Percentiles rank a stretch among this genome's conserved stretches.
phyloP scores from a whole-genome alignment of 2,329 filamentous ascomycete species.

The Calonectria crousiana region DNA sequence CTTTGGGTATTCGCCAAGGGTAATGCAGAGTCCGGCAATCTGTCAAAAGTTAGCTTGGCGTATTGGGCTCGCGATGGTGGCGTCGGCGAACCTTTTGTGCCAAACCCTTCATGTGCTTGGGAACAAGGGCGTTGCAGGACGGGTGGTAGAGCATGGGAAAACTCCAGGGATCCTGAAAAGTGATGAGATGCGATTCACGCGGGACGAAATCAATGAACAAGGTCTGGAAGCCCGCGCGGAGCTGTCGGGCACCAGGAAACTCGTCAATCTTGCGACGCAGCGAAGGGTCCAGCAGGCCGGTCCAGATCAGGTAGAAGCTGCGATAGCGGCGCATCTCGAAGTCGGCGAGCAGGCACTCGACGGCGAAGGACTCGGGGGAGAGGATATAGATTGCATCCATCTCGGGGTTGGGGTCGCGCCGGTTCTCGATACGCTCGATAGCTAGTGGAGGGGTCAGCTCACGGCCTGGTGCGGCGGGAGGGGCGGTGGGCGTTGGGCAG shows the following conservation, averaged over 20 bases:
- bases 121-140: slow-evolving; percentile 85
- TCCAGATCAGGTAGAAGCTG: slow-evolving; percentile 88
- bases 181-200: slow-evolving; percentile 90
- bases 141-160: slow-evolving; percentile 95
- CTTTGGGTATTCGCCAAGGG: slow-evolving; percentile 92
- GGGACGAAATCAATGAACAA: slow-evolving; percentile 91
- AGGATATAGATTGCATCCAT: slow-evolving; percentile 97
- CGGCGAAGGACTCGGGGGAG: slow-evolving; percentile 85
- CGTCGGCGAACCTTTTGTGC: slow-evolving; percentile 80
- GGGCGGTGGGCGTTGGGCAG: slow-evolving; percentile 20
- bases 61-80: neutral
- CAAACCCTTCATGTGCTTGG: slow-evolving; percentile 83
- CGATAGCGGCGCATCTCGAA: slow-evolving; percentile 87
- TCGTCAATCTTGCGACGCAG: slow-evolving; percentile 81
- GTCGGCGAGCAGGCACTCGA: slow-evolving; percentile 94
- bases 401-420: slow-evolving; percentile 82
- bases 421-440: slow-evolving; percentile 93
- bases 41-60: slow-evolving; percentile 31
- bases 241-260: slow-evolving; percentile 75
- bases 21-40: slow-evolving; percentile 79
- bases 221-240: slow-evolving; percentile 84
- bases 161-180: slow-evolving; percentile 94
- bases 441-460: slow-evolving; percentile 64
- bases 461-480: slow-evolving; percentile 17
- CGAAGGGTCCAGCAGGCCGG: slow-evolving; percentile 75